Percentiles rank a stretch among this genome's conserved stretches.
Conservation (phyloP, 495 filamentous ascomycete species). For the Penicillium lividum region DNA sequence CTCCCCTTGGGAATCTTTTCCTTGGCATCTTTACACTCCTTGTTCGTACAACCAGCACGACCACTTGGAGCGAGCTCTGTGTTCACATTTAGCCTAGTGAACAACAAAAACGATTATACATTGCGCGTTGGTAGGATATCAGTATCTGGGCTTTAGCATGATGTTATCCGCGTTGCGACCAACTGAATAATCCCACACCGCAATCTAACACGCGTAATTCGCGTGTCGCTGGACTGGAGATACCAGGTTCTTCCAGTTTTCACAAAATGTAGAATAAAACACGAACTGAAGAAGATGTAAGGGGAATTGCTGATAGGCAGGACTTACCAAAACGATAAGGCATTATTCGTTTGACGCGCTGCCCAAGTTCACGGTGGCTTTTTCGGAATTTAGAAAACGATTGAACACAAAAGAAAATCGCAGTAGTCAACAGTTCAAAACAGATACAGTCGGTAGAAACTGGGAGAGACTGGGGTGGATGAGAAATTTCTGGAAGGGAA, state of each 20-base stretch:
- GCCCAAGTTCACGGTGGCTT: neutral
- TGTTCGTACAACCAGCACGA: constrained; percentile 69
- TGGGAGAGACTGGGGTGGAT: neutral
- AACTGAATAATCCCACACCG: constrained; percentile 4
- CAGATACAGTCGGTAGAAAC: constrained; percentile 7
- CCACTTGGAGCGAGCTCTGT: constrained; percentile 60
- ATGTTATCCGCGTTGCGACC: neutral
- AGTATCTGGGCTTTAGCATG: neutral
- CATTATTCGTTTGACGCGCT: neutral
- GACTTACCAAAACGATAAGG: constrained; percentile 27
- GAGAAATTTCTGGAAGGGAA: neutral
- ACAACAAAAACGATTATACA: neutral
- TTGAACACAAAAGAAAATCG: neutral
- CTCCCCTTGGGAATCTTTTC: constrained; percentile 77
- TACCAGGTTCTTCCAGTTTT: neutral
- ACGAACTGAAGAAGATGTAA: neutral
- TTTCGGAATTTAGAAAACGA: neutral
- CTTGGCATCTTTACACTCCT: constrained; percentile 61
- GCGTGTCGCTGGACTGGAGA: neutral
- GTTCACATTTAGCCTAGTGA: constrained; percentile 15
- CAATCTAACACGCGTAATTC: neutral
- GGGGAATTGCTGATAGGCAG: neutral
- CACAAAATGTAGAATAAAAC: neutral
- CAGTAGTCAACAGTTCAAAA: neutral
- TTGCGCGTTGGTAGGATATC: neutral